These are phyloP conservation scores for Phoma sp. DNA, from an alignment of 2,329 filamentous ascomycete species.

Conservation along the genomic window DNA sequence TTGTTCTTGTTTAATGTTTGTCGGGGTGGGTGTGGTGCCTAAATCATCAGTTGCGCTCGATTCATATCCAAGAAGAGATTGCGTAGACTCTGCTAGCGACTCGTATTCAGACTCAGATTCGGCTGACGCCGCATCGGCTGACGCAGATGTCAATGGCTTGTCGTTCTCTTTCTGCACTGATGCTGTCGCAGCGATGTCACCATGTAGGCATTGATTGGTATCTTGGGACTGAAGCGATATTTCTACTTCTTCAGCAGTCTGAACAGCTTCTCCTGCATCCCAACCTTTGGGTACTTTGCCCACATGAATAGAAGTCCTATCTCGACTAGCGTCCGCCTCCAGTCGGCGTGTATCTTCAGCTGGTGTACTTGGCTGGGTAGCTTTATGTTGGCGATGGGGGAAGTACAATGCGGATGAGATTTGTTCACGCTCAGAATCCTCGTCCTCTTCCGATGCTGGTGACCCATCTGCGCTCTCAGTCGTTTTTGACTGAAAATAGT, in stretches of 20 bases:
- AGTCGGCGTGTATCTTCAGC: slow-evolving; percentile 32
- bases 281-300: slow-evolving; percentile 38
- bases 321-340: slow-evolving; percentile 35
- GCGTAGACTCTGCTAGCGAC: slow-evolving; percentile 50
- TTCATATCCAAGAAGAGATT: slow-evolving; percentile 56
- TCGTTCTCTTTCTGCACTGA: slow-evolving; percentile 47
- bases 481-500: slow-evolving; percentile 38
- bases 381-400: slow-evolving; percentile 68
- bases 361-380: slow-evolving; percentile 45
- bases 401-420: slow-evolving; percentile 86
- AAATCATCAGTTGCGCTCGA: slow-evolving; percentile 62
- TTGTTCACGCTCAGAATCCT: slow-evolving; percentile 79
- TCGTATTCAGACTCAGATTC: slow-evolving; percentile 53
- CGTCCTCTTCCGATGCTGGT: slow-evolving; percentile 53
- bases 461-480: slow-evolving; percentile 32
- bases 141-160: slow-evolving; percentile 45
- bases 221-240: slow-evolving; percentile 66
- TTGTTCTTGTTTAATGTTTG: slow-evolving; percentile 36
- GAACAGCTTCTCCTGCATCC: slow-evolving; percentile 37
- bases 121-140: slow-evolving; percentile 36
- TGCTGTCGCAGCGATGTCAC: slow-evolving; percentile 57
- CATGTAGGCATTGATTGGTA: slow-evolving; percentile 66
- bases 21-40: slow-evolving; percentile 47
- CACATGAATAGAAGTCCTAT: slow-evolving; percentile 33
- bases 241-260: slow-evolving; percentile 61